phyloP scores from a whole-genome alignment of 2,329 filamentous ascomycete genomes.

The Ophiostoma perfectum region DNA sequence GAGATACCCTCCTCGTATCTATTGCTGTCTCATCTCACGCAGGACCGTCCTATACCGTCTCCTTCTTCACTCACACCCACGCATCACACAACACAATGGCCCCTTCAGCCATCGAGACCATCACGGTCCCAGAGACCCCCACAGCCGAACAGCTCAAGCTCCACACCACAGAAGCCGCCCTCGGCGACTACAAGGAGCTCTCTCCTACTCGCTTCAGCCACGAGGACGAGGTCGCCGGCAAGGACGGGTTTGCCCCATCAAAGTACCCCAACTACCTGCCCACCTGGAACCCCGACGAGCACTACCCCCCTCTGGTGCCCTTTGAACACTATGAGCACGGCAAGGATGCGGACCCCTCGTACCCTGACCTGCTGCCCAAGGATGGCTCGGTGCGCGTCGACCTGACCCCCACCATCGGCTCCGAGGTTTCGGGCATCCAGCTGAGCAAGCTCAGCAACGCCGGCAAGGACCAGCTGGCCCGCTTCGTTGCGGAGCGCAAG shows the following conservation, averaged over 20 bases:
- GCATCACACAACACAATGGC: constrained; percentile 19
- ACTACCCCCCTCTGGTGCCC: constrained; percentile 55
- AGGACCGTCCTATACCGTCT: too few relatives aligned
- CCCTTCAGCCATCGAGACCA: constrained; percentile 26
- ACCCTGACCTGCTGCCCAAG: constrained; percentile 55
- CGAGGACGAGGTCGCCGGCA: constrained; percentile 26
- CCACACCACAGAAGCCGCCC: constrained; percentile 36
- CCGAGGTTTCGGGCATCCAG: constrained; percentile 62
- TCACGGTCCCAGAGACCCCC: constrained; percentile 26
- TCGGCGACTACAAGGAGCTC: constrained; percentile 29
- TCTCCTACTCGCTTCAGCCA: constrained; percentile 22
- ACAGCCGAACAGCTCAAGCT: constrained; percentile 28
- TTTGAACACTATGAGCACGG: constrained; percentile 67
- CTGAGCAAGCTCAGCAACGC: constrained; percentile 56
- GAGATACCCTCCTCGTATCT: not conserved
- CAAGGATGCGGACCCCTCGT: constrained; percentile 59
- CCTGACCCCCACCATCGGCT: constrained; percentile 62
- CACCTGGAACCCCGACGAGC: constrained; percentile 54
- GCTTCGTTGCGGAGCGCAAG: constrained; percentile 63
- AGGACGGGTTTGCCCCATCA: constrained; percentile 24
- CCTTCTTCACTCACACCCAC: not conserved
- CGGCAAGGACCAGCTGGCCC: constrained; percentile 64
- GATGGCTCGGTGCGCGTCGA: constrained; percentile 44
- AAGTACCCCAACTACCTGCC: constrained; percentile 61
- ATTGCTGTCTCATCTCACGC: not conserved